Percentiles rank a stretch among this genome's conserved stretches.
Conservation (phyloP, 306 rosid species). For the Sphenostylis stenocarpa region DNA sequence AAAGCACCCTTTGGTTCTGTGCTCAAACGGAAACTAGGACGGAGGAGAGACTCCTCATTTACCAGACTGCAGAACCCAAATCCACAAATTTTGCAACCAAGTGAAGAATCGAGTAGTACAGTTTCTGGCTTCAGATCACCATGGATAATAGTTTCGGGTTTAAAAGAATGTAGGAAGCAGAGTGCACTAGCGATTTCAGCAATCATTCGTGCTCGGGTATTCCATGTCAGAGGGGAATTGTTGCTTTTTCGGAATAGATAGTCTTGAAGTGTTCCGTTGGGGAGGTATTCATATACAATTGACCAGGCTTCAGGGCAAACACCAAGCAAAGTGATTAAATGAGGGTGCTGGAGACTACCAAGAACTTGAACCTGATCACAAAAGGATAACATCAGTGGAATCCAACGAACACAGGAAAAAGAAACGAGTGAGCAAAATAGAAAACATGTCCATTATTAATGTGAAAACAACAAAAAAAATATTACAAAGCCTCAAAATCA, state of each 20-base stretch:
- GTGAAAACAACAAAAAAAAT: not conserved
- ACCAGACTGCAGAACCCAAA: slow-evolving; percentile 75
- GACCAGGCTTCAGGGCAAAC: slow-evolving; percentile 86
- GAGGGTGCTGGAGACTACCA: slow-evolving; percentile 82
- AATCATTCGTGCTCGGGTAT: slow-evolving; percentile 64
- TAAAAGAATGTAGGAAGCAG: slow-evolving; percentile 84
- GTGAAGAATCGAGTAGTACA: slow-evolving; percentile 63
- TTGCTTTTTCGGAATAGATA: slow-evolving; percentile 64
- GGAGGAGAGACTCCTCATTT: slow-evolving; percentile 61
- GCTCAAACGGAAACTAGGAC: slow-evolving; percentile 55
- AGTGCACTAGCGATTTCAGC: slow-evolving; percentile 86
- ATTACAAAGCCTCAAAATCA: not conserved
- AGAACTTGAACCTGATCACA: slow-evolving; percentile 77
- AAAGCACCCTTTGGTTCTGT: slow-evolving; percentile 73
- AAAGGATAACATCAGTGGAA: slow-evolving; percentile 27
- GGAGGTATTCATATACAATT: slow-evolving; percentile 74
- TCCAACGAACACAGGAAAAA: slow-evolving; percentile 5
- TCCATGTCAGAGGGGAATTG: slow-evolving; percentile 61
- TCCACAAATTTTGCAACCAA: slow-evolving; percentile 82
- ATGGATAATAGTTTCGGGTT: slow-evolving; percentile 76
- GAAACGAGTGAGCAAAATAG: not conserved
- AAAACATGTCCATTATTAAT: not conserved
- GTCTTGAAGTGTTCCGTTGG: slow-evolving; percentile 80
- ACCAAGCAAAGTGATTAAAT: slow-evolving; percentile 81
- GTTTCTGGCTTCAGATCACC: slow-evolving; percentile 77